Evolutionary conservation across 495 filamentous ascomycete genomes (phyloP).

Genomic region (Tuber microsphaerosporum): DNA sequence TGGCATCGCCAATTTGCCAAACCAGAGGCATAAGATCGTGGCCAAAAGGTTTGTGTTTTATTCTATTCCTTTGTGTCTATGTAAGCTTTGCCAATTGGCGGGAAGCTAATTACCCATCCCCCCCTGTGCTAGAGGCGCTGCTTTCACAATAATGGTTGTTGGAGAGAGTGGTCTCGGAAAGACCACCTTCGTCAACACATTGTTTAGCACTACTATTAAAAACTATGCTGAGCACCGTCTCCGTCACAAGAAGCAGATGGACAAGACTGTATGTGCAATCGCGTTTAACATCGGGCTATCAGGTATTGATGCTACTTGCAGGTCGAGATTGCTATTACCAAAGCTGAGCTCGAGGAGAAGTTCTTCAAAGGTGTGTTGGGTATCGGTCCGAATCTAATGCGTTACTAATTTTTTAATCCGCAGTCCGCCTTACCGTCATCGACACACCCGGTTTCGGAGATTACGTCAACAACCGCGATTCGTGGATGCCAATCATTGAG

Average conservation of each 20-base stretch:
- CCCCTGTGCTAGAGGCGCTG: slow-evolving; percentile 57
- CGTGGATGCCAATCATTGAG: slow-evolving; percentile 99
- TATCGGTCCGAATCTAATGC: slow-evolving; percentile 25
- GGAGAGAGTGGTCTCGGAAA: slow-evolving; percentile 98
- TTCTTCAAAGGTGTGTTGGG: slow-evolving; percentile 85
- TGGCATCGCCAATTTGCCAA: slow-evolving; percentile 99
- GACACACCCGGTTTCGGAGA: slow-evolving; percentile 98
- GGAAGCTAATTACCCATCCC: slow-evolving; percentile 16
- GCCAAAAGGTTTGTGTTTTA: slow-evolving; percentile 61
- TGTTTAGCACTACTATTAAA: slow-evolving; percentile 99
- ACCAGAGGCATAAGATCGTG: slow-evolving; percentile 99
- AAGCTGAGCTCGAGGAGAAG: slow-evolving; percentile 99
- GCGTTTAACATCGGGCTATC: not conserved
- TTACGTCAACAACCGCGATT: slow-evolving; percentile 99
- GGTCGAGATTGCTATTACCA: slow-evolving; percentile 97
- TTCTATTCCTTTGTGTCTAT: not conserved
- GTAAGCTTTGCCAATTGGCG: not conserved
- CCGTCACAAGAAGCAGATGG: slow-evolving; percentile 95
- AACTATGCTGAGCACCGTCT: slow-evolving; percentile 99
- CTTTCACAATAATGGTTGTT: slow-evolving; percentile 99
- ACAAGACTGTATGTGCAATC: slow-evolving; percentile 64
- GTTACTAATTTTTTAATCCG: not conserved
- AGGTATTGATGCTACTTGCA: slow-evolving; percentile 12
- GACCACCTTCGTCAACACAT: slow-evolving; percentile 99
- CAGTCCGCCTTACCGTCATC: slow-evolving; percentile 96